Evolutionary conservation across 179 eudicot genomes (phyloP).

Genomic region (Vitellaria paradoxa): DNA sequence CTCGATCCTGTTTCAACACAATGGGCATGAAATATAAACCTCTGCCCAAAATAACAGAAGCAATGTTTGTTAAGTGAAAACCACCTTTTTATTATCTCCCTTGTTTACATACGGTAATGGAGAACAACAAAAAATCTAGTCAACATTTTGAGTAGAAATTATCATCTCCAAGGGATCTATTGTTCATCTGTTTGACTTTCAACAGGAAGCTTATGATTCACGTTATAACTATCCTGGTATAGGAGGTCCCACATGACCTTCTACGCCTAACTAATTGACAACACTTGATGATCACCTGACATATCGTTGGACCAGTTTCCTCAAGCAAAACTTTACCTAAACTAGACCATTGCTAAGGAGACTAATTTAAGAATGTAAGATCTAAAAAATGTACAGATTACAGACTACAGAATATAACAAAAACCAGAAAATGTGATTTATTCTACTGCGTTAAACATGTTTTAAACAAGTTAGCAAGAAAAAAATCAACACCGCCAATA

Average conservation of each 20-base stretch:
- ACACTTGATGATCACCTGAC: background rate
- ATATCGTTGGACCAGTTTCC: background rate
- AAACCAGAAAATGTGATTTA: background rate
- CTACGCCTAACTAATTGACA: too few species aligned
- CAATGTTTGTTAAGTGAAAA: background rate
- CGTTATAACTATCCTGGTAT: background rate
- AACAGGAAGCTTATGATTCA: background rate
- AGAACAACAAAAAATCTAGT: background rate
- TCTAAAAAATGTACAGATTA: background rate
- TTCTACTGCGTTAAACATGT: background rate
- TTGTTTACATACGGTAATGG: background rate
- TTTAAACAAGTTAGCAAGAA: background rate
- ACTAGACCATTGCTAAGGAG: background rate
- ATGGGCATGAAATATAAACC: background rate
- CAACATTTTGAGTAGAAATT: background rate
- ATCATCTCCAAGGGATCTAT: background rate
- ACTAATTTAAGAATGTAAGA: background rate
- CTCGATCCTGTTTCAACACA: conserved; percentile 45
- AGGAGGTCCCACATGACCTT: background rate
- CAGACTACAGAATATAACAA: too few species aligned
- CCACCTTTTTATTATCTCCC: background rate
- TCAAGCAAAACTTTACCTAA: background rate
- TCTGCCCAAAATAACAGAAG: background rate
- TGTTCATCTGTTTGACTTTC: background rate
- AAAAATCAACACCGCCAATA: background rate